Evolutionary conservation across 2,329 filamentous ascomycete species (phyloP).

Genomic region (Pseudogymnoascus sp.): DNA sequence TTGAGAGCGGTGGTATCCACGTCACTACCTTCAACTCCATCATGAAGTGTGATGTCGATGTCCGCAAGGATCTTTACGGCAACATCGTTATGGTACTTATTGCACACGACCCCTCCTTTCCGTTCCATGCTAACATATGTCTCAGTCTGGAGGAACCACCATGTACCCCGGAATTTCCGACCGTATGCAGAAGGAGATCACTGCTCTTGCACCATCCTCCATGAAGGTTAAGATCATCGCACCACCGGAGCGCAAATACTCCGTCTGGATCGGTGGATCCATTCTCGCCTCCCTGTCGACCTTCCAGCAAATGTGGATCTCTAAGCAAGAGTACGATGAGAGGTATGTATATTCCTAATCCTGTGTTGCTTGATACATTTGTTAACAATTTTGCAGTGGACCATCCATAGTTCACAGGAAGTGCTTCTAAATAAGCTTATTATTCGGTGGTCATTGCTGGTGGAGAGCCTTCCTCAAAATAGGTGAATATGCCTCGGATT

Average conservation of each 20-base stretch:
- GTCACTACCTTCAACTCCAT: constrained; percentile 99
- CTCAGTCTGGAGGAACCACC: constrained; percentile 97
- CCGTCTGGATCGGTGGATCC: constrained; percentile 99
- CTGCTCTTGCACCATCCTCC: constrained; percentile 94
- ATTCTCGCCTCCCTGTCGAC: constrained; percentile 98
- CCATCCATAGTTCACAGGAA: constrained; percentile 99
- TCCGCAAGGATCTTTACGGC: constrained; percentile 99
- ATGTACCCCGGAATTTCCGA: constrained; percentile 99
- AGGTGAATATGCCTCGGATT: constrained; percentile 26
- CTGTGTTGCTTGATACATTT: neutral
- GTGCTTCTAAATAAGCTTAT: constrained; percentile 86
- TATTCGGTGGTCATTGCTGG: neutral
- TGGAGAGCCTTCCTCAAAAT: constrained; percentile 19
- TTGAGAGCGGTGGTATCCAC: constrained; percentile 98
- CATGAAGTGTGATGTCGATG: constrained; percentile 99
- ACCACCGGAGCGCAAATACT: constrained; percentile 99
- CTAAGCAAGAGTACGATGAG: constrained; percentile 89
- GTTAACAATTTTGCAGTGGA: constrained; percentile 80
- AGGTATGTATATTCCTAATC: neutral
- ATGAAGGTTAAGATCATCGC: constrained; percentile 99
- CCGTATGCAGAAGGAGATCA: constrained; percentile 99
- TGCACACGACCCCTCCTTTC: constrained; percentile 6
- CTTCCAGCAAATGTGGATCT: constrained; percentile 99
- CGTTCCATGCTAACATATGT: constrained; percentile 14
- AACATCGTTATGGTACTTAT: constrained; percentile 98